Conservation (phyloP, 306 rosid species). For the Hippophae gyantsensis region DNA sequence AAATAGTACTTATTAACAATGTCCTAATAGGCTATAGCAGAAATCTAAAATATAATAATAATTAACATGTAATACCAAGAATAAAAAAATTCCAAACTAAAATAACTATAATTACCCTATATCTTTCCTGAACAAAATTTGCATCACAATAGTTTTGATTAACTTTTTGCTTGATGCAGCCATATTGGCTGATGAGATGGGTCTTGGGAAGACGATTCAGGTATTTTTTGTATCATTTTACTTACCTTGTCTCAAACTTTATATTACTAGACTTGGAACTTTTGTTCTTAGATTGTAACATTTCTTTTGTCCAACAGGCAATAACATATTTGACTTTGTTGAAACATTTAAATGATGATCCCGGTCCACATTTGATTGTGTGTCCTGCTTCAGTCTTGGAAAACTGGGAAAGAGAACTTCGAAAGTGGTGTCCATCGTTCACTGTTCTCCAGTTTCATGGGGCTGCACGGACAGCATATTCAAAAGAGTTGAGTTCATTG, state of each 20-base stretch:
- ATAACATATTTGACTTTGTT: conserved; percentile 72
- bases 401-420: conserved; percentile 95
- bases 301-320: conserved; percentile 49
- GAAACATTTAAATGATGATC: conserved; percentile 71
- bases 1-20: no score
- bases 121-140: neutral
- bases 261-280: neutral
- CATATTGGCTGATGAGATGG: conserved; percentile 98
- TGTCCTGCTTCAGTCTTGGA: conserved; percentile 99
- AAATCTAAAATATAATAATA: no score
- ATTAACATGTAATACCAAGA: no score
- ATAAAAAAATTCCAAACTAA: no score
- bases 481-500: conserved; percentile 67
- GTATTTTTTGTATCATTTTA: conserved; percentile 28
- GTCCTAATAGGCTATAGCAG: no score
- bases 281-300: conserved; percentile 9
- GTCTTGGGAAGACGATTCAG: conserved; percentile 95
- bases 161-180: conserved; percentile 44
- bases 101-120: no score
- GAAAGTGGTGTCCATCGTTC: conserved; percentile 85
- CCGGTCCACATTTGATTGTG: conserved; percentile 95
- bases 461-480: conserved; percentile 59
- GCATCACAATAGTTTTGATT: conserved; percentile 7
- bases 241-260: conserved; percentile 4
- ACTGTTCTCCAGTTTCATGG: conserved; percentile 88